Conservation (phyloP, 371 early-diverging fungal species). For the Zychaea mexicana region DNA sequence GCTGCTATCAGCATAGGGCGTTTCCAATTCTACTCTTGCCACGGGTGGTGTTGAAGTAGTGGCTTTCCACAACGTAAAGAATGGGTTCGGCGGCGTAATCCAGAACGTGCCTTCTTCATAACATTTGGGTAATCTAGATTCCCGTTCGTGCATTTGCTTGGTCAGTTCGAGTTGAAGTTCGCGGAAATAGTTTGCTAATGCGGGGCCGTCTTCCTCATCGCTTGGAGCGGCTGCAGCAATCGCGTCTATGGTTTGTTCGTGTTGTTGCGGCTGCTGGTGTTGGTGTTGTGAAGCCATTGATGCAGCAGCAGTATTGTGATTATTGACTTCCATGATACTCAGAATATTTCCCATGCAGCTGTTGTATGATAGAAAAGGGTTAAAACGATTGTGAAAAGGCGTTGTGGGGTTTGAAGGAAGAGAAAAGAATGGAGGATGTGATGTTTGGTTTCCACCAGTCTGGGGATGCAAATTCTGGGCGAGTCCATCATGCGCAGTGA, state of each 20-base stretch:
- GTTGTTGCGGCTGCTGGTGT: neutral
- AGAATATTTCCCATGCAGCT: too few species aligned
- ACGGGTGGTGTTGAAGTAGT: too few species aligned
- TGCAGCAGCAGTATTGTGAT: neutral
- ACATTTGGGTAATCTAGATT: neutral
- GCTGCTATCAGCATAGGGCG: neutral
- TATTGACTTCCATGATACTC: neutral
- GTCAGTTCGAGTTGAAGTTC: neutral
- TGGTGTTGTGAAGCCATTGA: neutral
- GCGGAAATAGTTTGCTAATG: constrained; percentile 1
- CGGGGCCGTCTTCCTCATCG: neutral
- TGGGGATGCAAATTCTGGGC: neutral
- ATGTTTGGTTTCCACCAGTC: neutral
- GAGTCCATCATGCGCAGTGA: neutral
- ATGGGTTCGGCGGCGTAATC: constrained; percentile 2
- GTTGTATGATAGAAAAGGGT: too few species aligned
- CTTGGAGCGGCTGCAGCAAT: neutral
- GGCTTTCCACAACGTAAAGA: neutral
- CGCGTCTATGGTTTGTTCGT: neutral
- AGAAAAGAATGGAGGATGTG: neutral
- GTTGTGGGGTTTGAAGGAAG: too few species aligned
- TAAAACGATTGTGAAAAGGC: too few species aligned
- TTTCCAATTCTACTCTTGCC: too few species aligned
- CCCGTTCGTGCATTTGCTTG: constrained; percentile 2
- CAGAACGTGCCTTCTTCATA: constrained; percentile 6